Conservation (phyloP, 2,329 filamentous ascomycete species). For the Fusarium tanahbumbuense region DNA sequence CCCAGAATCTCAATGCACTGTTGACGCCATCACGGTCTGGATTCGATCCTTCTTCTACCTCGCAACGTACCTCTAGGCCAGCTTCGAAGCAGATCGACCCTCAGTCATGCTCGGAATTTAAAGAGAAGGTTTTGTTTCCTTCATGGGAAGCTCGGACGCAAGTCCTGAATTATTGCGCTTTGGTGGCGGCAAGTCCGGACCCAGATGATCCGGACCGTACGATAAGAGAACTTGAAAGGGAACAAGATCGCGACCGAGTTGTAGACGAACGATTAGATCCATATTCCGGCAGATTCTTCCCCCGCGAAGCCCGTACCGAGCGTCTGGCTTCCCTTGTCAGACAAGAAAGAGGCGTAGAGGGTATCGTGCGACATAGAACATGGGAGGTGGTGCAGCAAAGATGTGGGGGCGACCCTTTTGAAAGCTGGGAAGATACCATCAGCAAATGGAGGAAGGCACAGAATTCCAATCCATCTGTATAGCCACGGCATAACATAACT, state of each 20-base stretch:
- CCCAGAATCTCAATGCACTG: conserved; percentile 91
- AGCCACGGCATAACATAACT: background rate
- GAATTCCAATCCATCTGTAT: conserved; percentile 20
- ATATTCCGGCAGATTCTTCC: conserved; percentile 86
- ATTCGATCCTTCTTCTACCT: conserved; percentile 85
- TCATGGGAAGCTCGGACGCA: conserved; percentile 87
- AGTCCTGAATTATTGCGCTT: conserved; percentile 88
- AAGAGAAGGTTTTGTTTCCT: conserved; percentile 82
- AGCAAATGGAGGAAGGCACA: conserved; percentile 67
- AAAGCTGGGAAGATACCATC: conserved; percentile 74
- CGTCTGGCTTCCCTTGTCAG: conserved; percentile 77
- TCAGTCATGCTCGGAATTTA: conserved; percentile 76
- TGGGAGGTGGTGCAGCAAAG: conserved; percentile 83
- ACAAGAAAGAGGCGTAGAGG: conserved; percentile 81
- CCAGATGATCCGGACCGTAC: conserved; percentile 85
- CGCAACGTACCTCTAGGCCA: conserved; percentile 66
- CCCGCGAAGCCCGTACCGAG: conserved; percentile 82
- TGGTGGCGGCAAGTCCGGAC: conserved; percentile 87
- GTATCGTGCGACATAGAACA: conserved; percentile 81
- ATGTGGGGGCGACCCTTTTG: conserved; percentile 70
- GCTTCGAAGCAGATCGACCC: conserved; percentile 67
- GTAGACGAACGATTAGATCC: conserved; percentile 93
- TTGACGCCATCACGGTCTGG: conserved; percentile 76
- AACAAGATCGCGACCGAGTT: conserved; percentile 75
- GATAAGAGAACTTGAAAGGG: conserved; percentile 75